phyloP scores from a whole-genome alignment of 208 protist species.

The Leishmania aethiopica region DNA sequence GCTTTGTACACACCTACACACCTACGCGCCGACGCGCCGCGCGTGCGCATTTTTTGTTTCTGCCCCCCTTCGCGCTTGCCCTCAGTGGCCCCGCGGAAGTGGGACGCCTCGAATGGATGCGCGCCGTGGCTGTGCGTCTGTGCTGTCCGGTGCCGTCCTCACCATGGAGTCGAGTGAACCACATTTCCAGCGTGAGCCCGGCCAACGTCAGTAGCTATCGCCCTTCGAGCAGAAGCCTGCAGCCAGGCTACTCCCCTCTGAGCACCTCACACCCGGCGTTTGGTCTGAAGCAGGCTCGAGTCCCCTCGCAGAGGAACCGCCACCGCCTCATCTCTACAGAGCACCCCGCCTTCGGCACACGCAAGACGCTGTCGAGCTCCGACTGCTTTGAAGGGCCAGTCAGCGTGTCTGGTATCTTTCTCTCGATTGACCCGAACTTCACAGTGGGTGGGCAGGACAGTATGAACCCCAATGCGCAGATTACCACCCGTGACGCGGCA shows the following conservation, averaged over 20 bases:
- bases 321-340: conserved; percentile 59
- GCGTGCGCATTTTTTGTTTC: neutral
- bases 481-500: conserved; percentile 70
- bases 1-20: neutral
- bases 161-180: conserved; percentile 1
- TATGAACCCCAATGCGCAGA: conserved; percentile 88
- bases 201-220: conserved; percentile 26
- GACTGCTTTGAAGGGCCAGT: conserved; percentile 71
- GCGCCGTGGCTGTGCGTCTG: neutral
- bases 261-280: conserved; percentile 72
- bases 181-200: conserved; percentile 40
- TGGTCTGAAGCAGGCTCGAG: conserved; percentile 61
- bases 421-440: conserved; percentile 78
- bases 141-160: neutral
- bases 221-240: conserved; percentile 29
- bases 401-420: conserved; percentile 79
- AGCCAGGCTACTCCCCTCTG: conserved; percentile 44
- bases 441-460: conserved; percentile 47
- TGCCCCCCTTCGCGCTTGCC: neutral
- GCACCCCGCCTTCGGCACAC: conserved; percentile 74
- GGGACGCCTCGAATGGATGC: conserved; percentile 1
- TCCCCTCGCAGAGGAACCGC: conserved; percentile 24
- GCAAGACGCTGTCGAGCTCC: conserved; percentile 44
- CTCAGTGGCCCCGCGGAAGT: neutral
- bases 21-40: neutral